Evolutionary conservation across 495 filamentous ascomycete species (phyloP), one percentile per base, ranked within the genome.

Genomic region (Aspergillus carlsbadensis): DNA sequence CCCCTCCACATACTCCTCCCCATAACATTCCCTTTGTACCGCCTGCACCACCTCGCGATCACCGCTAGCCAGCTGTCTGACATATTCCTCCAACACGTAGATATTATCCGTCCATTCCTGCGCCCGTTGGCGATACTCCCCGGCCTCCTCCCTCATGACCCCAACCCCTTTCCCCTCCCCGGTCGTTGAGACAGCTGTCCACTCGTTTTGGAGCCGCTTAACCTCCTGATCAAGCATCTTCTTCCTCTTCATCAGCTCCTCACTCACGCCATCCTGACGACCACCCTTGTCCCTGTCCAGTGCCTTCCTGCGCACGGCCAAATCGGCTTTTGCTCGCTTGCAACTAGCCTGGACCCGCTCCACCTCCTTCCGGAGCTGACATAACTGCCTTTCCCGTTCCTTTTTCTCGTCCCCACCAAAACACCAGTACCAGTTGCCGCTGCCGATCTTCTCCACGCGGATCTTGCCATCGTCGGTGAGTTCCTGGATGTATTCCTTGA

Each of bases 341-440:
- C 41, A 57, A 21, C 58, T 58, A 35, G 59, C 76, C 37, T 58
- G 67, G 40, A 79, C 63, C 58, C 80, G 84, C 51, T 77, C 79
- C 63, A 80, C 67, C 54, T 90, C 87, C 48, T 73, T 70, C 37
- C 71, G 74, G 39, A 85, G 67, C 48, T 74, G 73, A 39, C 67
- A 73, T 47, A 87, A 62, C 40, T 72, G 64, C 11, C 58, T 65
- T 53, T 83, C 77, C 52, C 76, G 78, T 14, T 66, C 67, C 37
- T 78, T 78, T 67, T 80, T 84, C 56, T 83, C 84, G 35, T 90
- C 87, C 47, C 76, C 82, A 29, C 69, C 67, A 65, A 92, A 92
- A 56, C 76, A 79, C 88, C 88, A 92, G 73, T 90, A 91, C 88
- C 88, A 92, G 65, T 91, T 91, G 14, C 84, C 87, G 52, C 79